A percentile compares a stretch with the other conserved stretches of the same genome.
phyloP scores from a whole-genome alignment of 2,329 filamentous ascomycete genomes.

The Cucurbitaria berberidis region DNA sequence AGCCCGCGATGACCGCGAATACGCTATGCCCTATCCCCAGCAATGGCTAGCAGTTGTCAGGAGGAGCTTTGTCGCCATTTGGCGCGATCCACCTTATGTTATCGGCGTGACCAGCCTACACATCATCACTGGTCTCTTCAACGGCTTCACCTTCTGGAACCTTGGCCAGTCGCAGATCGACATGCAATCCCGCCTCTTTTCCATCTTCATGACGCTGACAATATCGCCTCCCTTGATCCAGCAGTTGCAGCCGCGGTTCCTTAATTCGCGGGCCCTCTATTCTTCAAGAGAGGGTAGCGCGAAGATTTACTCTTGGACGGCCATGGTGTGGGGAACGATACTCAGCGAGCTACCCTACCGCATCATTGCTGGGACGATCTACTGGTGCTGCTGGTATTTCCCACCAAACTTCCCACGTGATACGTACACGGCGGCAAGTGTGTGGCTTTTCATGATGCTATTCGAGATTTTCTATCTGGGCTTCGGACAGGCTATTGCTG shows the following conservation, averaged over 20 bases:
- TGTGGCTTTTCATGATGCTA: conserved; percentile 68
- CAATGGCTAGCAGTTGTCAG: conserved; percentile 52
- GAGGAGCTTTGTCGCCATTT: conserved; percentile 65
- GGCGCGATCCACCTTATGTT: conserved; percentile 71
- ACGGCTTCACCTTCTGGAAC: conserved; percentile 58
- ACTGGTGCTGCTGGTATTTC: conserved; percentile 63
- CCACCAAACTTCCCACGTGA: conserved; percentile 60
- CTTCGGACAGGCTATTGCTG: conserved; percentile 71
- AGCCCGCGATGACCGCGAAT: conserved; percentile 52
- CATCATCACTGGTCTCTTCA: conserved; percentile 58
- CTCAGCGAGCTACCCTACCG: conserved; percentile 74
- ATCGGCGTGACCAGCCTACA: conserved; percentile 57
- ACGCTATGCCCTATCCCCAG: conserved; percentile 52
- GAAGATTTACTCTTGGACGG: conserved; percentile 80
- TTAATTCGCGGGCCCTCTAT: conserved; percentile 71
- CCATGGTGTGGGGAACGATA: conserved; percentile 70
- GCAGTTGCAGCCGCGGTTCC: conserved; percentile 75
- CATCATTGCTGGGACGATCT: conserved; percentile 68
- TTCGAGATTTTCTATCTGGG: conserved; percentile 71
- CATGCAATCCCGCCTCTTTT: conserved; percentile 69
- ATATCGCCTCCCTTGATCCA: conserved; percentile 77
- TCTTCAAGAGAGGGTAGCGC: conserved; percentile 74
- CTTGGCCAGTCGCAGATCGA: conserved; percentile 51
- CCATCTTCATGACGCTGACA: conserved; percentile 77
- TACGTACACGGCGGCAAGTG: conserved; percentile 65